These are phyloP conservation scores for Saturnispora quitensis DNA, from an alignment of 805 yeast species.

Conservation along the genomic window DNA sequence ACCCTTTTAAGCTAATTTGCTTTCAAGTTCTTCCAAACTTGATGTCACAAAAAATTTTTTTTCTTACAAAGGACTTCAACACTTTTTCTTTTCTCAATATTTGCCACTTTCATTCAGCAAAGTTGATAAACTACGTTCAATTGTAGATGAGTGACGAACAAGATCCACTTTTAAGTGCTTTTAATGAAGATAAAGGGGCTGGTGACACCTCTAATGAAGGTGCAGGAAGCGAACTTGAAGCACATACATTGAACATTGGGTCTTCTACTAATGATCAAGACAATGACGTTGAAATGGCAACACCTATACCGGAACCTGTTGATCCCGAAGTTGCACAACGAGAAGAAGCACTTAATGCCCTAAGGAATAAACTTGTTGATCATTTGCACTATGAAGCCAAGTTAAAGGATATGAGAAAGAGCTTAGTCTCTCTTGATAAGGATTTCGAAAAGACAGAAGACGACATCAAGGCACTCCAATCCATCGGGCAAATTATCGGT, in stretches of 20 bases:
- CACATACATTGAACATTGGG: neutral
- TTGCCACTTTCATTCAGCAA: slow-evolving; percentile 1
- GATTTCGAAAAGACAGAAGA: slow-evolving; percentile 90
- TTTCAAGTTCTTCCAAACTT: neutral
- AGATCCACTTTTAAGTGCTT: slow-evolving; percentile 71
- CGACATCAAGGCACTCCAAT: slow-evolving; percentile 93
- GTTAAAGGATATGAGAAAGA: slow-evolving; percentile 71
- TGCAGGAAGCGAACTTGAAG: slow-evolving; percentile 1
- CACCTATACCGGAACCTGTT: slow-evolving; percentile 9
- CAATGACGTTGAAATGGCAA: slow-evolving; percentile 6
- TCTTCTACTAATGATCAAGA: slow-evolving; percentile 6
- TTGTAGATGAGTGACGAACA: slow-evolving; percentile 36
- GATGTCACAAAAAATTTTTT: neutral
- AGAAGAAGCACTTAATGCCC: slow-evolving; percentile 64
- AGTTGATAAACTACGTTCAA: neutral
- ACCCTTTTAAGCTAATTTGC: neutral
- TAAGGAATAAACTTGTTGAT: slow-evolving; percentile 79
- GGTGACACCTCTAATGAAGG: neutral
- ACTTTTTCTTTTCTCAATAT: neutral
- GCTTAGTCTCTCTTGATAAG: slow-evolving; percentile 74
- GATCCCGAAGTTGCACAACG: slow-evolving; percentile 31
- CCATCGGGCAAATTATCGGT: slow-evolving; percentile 95
- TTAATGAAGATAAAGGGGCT: slow-evolving; percentile 31
- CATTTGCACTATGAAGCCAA: slow-evolving; percentile 93
- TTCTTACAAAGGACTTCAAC: neutral